Evolutionary conservation across 2,329 filamentous ascomycete genomes (phyloP), one percentile per base, ranked within the genome.

Genomic region (Curvularia eragrostidis): DNA sequence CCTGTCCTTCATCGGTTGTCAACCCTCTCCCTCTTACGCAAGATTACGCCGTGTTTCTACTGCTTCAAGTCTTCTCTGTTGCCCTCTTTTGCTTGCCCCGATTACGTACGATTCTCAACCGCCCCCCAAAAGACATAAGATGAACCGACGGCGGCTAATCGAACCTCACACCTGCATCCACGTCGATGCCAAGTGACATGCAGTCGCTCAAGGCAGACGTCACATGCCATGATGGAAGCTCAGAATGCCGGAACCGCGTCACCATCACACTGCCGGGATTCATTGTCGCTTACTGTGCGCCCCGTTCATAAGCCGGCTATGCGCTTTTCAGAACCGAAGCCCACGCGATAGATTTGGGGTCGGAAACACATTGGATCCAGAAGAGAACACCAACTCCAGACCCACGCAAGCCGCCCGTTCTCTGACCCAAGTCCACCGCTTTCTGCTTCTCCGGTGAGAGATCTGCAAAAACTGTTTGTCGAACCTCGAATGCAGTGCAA

Each of bases 1-100:
- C 50, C 18, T 6, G 3, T 38, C 19, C 19, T 10, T 23, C 50
- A 57, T 51, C 54, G 50, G 54, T 48, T 43, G 48, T 18, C 34
- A 8, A n/a, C 24, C 12, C 28, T 34, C 54, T 24, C 30, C n/a
- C 26, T 56, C 48, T 56, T 34, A 52, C 54, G 32, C 2, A 38
- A 44, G 28, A 48, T 43, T 23, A 57, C 54, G 43, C 54, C 23
- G 8, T 48, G 32, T 44, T n/a, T 26, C 13, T 28, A 5, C 42
- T 48, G n/a, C 44, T 21, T 44, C 30, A 6, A 23, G 23, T 23
- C 30, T 1, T 18, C 21, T 15, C 36, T 43, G 38, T 9, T n/a
- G 19, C 18, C 23, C 13, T 12, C 8, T 32, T 21, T 23, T 39
- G 18, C 30, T 28, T 32, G 19, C 23, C 19, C 10, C 39, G 23